Conservation (phyloP, 2,329 filamentous ascomycete genomes). For the Phaeomoniella chlamydospora region DNA sequence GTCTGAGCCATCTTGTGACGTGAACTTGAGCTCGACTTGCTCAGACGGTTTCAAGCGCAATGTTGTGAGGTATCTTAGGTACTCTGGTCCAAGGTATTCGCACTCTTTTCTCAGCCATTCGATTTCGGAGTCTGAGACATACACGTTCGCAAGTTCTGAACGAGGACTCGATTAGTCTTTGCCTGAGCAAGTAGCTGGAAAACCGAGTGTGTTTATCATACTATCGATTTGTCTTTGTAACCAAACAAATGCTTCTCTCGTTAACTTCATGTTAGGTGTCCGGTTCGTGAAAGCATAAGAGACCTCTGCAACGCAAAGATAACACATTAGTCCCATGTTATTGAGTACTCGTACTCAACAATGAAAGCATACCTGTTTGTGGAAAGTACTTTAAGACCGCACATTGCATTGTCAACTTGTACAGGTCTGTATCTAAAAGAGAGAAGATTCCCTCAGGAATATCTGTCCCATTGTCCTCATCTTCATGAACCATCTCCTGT, state of each 20-base stretch:
- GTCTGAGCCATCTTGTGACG: conserved; percentile 41
- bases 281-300: conserved; percentile 93
- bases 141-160: conserved; percentile 67
- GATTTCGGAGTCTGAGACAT: conserved; percentile 64
- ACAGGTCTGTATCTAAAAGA: conserved; percentile 72
- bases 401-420: conserved; percentile 99
- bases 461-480: conserved; percentile 3
- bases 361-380: conserved; percentile 37
- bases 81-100: conserved; percentile 62
- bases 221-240: conserved; percentile 69
- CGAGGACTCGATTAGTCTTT: conserved; percentile 14
- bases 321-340: too few relatives aligned
- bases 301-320: conserved; percentile 49
- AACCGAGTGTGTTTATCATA: too few relatives aligned
- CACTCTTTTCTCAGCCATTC: conserved; percentile 65
- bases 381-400: conserved; percentile 87
- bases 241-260: conserved; percentile 70
- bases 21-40: conserved; percentile 61
- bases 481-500: not conserved
- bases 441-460: conserved; percentile 67
- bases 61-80: conserved; percentile 65
- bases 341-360: too few relatives aligned
- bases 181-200: conserved; percentile 2
- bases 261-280: conserved; percentile 85
- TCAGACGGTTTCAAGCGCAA: conserved; percentile 72